These are phyloP conservation scores for Triglochin maritima DNA, from an alignment of 106 monocot genomes.

Conservation along the genomic window DNA sequence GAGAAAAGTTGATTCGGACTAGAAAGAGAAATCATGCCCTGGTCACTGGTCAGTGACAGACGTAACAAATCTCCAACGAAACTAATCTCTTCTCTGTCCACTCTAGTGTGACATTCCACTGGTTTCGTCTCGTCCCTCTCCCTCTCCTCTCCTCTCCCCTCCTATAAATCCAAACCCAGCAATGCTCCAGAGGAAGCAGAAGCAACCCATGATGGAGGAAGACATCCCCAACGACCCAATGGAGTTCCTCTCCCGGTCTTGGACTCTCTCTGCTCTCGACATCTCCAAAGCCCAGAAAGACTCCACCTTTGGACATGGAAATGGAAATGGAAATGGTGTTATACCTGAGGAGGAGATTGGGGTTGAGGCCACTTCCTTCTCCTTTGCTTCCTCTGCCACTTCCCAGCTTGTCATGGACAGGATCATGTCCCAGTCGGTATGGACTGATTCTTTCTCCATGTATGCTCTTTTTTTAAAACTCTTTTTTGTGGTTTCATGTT, in stretches of 20 bases:
- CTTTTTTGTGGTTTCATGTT: background rate
- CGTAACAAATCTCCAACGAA: no score
- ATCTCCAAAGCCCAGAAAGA: constrained; percentile 16
- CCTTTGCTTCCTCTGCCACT: constrained; percentile 68
- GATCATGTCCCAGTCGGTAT: constrained; percentile 89
- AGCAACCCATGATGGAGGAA: background rate
- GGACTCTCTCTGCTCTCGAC: constrained; percentile 48
- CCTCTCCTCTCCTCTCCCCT: no score
- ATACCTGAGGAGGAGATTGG: constrained; percentile 34
- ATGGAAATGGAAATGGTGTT: background rate
- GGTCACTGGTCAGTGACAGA: no score
- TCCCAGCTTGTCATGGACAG: constrained; percentile 86
- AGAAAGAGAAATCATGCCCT: no score
- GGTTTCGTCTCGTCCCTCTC: no score
- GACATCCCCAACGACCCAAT: constrained; percentile 38
- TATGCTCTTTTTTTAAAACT: background rate
- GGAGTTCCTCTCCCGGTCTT: constrained; percentile 82
- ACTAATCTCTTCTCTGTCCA: no score
- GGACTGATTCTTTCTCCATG: background rate
- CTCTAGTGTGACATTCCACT: no score
- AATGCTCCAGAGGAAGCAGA: no score
- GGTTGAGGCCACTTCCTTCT: constrained; percentile 33
- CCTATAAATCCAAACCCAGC: no score
- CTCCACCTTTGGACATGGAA: background rate
- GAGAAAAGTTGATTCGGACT: no score